Percentiles rank a stretch among this genome's conserved stretches.
Conservation (phyloP, 2,329 filamentous ascomycete species). For the Atkinsonella hypoxylon region DNA sequence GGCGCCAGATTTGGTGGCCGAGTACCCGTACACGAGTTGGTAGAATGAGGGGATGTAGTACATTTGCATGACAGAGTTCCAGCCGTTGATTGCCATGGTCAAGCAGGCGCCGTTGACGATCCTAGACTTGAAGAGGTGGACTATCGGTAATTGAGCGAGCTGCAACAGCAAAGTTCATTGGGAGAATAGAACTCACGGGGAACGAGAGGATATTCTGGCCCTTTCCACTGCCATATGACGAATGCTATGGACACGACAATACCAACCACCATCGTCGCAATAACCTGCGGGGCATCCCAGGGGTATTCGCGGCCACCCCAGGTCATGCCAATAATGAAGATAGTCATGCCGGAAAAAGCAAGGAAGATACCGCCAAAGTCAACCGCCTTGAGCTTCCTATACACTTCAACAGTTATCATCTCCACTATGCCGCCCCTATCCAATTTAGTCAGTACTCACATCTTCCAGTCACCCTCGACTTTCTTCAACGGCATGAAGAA, state of each 20-base stretch:
- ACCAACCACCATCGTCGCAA: conserved; percentile 42
- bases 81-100: conserved; percentile 46
- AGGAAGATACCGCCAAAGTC: conserved; percentile 37
- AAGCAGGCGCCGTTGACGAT: conserved; percentile 44
- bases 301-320: conserved; percentile 49
- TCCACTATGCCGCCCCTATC: not conserved
- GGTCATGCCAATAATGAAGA: conserved; percentile 38
- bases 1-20: conserved; percentile 27
- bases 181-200: conserved; percentile 22
- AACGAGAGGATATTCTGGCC: conserved; percentile 34
- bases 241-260: conserved; percentile 33
- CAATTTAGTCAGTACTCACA: conserved; percentile 16
- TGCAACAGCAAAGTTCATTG: conserved; percentile 7
- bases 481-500: conserved; percentile 46
- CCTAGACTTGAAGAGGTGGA: conserved; percentile 40
- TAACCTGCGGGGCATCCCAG: conserved; percentile 43
- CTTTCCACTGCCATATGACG: conserved; percentile 40
- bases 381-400: conserved; percentile 36
- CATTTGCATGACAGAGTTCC: conserved; percentile 46
- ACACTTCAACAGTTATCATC: not conserved
- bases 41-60: conserved; percentile 36
- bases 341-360: conserved; percentile 31
- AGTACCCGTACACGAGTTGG: conserved; percentile 32
- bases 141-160: conserved; percentile 9
- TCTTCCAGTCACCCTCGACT: conserved; percentile 37